Base-by-base conservation (phyloP, 208 protist genomes). In the Trypanosoma theileri region DNA sequence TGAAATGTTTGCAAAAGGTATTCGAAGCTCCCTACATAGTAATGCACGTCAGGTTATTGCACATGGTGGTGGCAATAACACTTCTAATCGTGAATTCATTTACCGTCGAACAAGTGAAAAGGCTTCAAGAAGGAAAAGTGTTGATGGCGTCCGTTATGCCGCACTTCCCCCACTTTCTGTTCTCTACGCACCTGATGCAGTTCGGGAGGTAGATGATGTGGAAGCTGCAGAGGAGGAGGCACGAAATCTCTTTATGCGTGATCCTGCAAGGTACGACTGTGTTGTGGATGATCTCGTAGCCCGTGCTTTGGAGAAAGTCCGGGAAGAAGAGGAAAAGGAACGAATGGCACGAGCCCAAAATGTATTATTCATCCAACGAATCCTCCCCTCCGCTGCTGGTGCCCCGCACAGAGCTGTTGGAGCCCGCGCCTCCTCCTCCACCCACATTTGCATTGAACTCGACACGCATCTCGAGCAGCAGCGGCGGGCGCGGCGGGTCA, bases 251-350 rank as follows among this genome's bases (percentile, higher is more conserved):
- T 95, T 91, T 56, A 64, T 88, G 52, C 74, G 82, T 31, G 90
- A 95, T 58, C 90, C 90, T 41, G 65, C 87, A 13, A 78, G 86
- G 17, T 95, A 89, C 73, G 82, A 93, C 65, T 81, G 78, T 26
- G 90, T 95, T n/a, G 77, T 95, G 40, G 80, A 91, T 24, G 85
- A 93, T 62, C 50, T 95, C 42, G 75, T 93, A 44, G 41, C 63
- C 40, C 66, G 79, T 24, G 84, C 80, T 9, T 61, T 62, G 26
- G 14, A 41, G 19, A 69, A 62, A 52, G 69, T 86, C 51, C 13
- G 59, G 6, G 68, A 46, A 24, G 72, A 72, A 31, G 71, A 65
- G 0, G 46, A 17, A 11, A n/a, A 45, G 7, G 26, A 24, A 24
- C 41, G 11, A n/a, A 4, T 13, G 4, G 7, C 12, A 50, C 24